phyloP scores from a whole-genome alignment of 2,329 filamentous ascomycete species.

The Penicillium crustosum region DNA sequence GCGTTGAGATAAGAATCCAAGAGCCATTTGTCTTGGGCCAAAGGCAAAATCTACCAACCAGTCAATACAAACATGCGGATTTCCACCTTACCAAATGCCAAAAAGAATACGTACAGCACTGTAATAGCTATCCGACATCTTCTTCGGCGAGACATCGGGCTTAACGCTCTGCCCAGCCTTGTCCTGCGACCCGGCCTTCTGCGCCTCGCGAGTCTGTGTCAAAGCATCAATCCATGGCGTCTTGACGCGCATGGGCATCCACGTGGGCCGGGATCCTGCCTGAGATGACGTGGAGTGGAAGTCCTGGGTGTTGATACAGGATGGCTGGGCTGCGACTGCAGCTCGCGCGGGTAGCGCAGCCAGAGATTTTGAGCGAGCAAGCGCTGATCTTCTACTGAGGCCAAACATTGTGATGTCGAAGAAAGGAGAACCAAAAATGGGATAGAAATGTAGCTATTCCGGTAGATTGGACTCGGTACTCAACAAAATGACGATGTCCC shows the following conservation, averaged over 20 bases:
- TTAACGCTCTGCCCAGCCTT: constrained; percentile 37
- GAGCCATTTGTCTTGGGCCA: constrained; percentile 73
- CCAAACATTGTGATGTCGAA: constrained; percentile 14
- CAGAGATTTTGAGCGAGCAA: constrained; percentile 24
- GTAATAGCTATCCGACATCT: constrained; percentile 70
- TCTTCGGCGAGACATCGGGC: constrained; percentile 63
- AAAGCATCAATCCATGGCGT: constrained; percentile 70
- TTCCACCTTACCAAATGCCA: not conserved
- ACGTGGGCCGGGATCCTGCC: constrained; percentile 34
- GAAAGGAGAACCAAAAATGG: not conserved
- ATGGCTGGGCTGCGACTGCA: constrained; percentile 11
- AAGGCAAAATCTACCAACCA: constrained; percentile 58
- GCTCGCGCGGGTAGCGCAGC: constrained; percentile 14
- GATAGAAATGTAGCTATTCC: constrained; percentile 1
- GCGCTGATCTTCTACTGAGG: constrained; percentile 21
- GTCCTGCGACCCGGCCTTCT: constrained; percentile 25
- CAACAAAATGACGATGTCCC: constrained; percentile 16
- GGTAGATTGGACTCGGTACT: constrained; percentile 1
- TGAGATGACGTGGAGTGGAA: constrained; percentile 33
- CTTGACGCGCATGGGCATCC: constrained; percentile 59
- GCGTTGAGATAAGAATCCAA: constrained; percentile 77
- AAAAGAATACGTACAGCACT: constrained; percentile 54
- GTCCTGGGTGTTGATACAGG: constrained; percentile 15
- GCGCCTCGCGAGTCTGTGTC: constrained; percentile 51
- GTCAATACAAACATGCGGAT: not conserved